These are phyloP conservation scores for Triticum dicoccoides DNA, from an alignment of 176 grass and related monocot species.

Conservation along the genomic window DNA sequence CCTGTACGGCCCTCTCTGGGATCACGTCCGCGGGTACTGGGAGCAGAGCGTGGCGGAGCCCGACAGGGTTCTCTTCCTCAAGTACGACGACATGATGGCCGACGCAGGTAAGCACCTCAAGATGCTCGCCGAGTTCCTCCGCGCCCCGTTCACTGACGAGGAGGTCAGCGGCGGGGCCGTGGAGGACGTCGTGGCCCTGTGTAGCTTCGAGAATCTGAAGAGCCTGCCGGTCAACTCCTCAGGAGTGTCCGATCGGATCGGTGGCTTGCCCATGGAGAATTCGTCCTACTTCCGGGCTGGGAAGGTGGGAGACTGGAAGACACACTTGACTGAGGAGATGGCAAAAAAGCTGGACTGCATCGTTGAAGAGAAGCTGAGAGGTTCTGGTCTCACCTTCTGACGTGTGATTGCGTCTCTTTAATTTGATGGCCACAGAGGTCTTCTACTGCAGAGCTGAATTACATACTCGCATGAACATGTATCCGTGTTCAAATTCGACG, in stretches of 20 bases:
- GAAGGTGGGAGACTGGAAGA: background rate
- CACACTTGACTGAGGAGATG: constrained; percentile 21
- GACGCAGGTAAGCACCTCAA: background rate
- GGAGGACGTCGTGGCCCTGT: background rate
- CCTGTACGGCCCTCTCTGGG: background rate
- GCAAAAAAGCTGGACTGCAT: background rate
- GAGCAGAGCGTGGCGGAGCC: background rate
- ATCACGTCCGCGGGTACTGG: constrained; percentile 3
- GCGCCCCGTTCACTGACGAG: background rate
- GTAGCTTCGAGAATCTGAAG: constrained; percentile 12
- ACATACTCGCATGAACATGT: background rate
- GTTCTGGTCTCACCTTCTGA: constrained; percentile 26
- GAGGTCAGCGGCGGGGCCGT: background rate
- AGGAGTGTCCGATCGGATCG: background rate
- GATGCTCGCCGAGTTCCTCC: constrained; percentile 16
- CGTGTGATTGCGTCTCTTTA: background rate
- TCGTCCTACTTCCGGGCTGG: background rate
- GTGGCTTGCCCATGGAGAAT: background rate
- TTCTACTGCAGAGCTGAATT: background rate
- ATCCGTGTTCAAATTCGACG: background rate
- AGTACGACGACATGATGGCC: constrained; percentile 13
- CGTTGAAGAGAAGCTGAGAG: constrained; percentile 8
- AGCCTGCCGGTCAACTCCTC: background rate
- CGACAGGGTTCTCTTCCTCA: constrained; percentile 6
- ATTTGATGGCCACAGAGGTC: background rate